phyloP scores from a whole-genome alignment of 306 rosid species.

The Vigna trinervia region DNA sequence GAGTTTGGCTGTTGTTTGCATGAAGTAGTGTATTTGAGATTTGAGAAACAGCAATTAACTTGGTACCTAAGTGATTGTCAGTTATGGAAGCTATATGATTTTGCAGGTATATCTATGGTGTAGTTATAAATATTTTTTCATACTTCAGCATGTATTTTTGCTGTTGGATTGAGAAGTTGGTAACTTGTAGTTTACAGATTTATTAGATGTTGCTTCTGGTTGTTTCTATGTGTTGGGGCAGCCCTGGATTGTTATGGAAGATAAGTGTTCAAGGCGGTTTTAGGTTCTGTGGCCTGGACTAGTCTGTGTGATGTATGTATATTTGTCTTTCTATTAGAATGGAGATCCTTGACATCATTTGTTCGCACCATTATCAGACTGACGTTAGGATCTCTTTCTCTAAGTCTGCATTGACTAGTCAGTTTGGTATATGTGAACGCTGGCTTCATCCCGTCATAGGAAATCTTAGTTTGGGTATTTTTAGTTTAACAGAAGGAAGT shows the following conservation, averaged over 20 bases:
- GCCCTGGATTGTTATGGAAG: background rate
- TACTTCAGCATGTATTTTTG: background rate
- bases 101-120: background rate
- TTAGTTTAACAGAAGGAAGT: constrained; percentile 8
- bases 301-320: background rate
- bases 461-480: background rate
- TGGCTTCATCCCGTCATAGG: constrained; percentile 13
- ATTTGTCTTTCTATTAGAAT: background rate
- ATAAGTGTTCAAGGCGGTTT: constrained; percentile 6
- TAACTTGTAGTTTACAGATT: background rate
- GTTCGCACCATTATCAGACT: background rate
- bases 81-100: background rate
- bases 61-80: constrained; percentile 14
- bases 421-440: background rate
- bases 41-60: constrained; percentile 9
- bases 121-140: background rate
- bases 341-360: background rate
- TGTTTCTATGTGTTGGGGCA: background rate
- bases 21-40: constrained; percentile 15
- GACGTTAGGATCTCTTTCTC: background rate
- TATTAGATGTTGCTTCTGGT: background rate
- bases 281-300: background rate
- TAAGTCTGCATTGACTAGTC: background rate
- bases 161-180: constrained; percentile 6
- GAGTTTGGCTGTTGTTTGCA: background rate